phyloP scores from a whole-genome alignment of 495 filamentous ascomycete genomes.

The Lasiosphaeriaceae sp. region DNA sequence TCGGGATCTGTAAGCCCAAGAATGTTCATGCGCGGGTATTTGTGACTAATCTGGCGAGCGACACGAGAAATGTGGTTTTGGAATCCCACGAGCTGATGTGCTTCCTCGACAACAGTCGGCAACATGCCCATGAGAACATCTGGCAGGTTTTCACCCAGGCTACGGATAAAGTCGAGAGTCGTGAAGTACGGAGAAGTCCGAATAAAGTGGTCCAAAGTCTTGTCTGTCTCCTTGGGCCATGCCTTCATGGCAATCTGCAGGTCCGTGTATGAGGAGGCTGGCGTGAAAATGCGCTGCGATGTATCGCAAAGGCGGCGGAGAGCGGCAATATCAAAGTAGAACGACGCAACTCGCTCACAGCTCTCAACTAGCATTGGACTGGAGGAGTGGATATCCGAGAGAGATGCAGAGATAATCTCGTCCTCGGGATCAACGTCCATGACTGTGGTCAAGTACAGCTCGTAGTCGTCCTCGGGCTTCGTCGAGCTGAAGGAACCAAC shows the following conservation, averaged over 20 bases:
- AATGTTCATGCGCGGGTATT: slow-evolving; percentile 40
- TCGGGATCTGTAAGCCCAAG: slow-evolving; percentile 31
- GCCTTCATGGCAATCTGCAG: not conserved
- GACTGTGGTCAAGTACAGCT: slow-evolving; percentile 40
- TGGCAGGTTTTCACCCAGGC: slow-evolving; percentile 21
- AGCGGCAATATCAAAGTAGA: slow-evolving; percentile 13
- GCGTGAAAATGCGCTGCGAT: not conserved
- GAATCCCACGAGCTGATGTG: slow-evolving; percentile 24
- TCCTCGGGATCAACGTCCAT: slow-evolving; percentile 39
- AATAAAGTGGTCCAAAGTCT: slow-evolving; percentile 29
- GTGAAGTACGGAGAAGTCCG: slow-evolving; percentile 26
- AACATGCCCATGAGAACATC: slow-evolving; percentile 24
- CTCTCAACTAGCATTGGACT: slow-evolving; percentile 31
- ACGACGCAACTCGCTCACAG: slow-evolving; percentile 35
- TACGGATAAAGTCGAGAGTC: slow-evolving; percentile 25
- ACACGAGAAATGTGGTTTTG: slow-evolving; percentile 34
- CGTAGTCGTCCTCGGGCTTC: slow-evolving; percentile 37
- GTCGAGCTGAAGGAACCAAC: slow-evolving; percentile 36
- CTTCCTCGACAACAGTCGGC: slow-evolving; percentile 24
- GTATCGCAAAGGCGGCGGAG: not conserved
- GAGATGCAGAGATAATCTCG: slow-evolving; percentile 24
- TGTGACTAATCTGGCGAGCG: slow-evolving; percentile 38
- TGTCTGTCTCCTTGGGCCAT: slow-evolving; percentile 31
- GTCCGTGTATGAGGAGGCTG: not conserved
- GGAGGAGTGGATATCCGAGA: not conserved